Evolutionary conservation across 2,329 filamentous ascomycete species (phyloP).

Genomic region (Cladobotryum protrusum): DNA sequence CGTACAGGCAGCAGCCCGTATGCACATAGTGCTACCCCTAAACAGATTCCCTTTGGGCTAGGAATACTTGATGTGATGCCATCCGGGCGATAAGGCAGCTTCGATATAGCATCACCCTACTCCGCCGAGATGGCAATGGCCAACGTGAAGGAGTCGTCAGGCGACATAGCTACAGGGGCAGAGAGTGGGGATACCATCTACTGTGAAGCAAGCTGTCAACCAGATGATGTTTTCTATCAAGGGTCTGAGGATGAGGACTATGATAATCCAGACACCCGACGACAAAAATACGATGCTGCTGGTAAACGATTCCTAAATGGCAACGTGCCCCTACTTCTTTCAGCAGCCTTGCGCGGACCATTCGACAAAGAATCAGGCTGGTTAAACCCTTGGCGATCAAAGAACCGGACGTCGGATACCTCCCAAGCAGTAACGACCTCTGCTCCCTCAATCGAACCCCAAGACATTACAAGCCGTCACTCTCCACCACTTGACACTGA

Average conservation of each 20-base stretch:
- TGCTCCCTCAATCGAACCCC: not conserved
- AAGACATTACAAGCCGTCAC: not conserved
- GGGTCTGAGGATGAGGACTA: conserved; percentile 55
- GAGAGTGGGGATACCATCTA: conserved; percentile 29
- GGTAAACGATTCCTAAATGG: conserved; percentile 55
- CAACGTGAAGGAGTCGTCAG: too few relatives aligned
- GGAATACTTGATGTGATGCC: too few relatives aligned
- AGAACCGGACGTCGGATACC: conserved; percentile 16
- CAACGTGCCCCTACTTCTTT: conserved; percentile 49
- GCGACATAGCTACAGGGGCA: too few relatives aligned
- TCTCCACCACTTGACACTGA: not conserved
- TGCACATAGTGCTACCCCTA: too few relatives aligned
- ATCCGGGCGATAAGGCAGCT: not conserved
- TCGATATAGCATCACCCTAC: not conserved
- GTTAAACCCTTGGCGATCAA: conserved; percentile 30
- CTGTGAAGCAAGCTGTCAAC: conserved; percentile 35
- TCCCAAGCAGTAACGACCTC: not conserved
- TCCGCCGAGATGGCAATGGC: too few relatives aligned
- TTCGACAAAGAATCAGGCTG: conserved; percentile 38
- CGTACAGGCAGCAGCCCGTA: too few relatives aligned
- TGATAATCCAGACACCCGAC: conserved; percentile 38
- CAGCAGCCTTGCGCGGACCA: conserved; percentile 56
- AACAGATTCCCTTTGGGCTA: not conserved
- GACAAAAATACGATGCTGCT: conserved; percentile 51
- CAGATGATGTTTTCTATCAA: conserved; percentile 45